Conservation (phyloP, 805 yeast genomes). For the Cyberlindnera americana region DNA sequence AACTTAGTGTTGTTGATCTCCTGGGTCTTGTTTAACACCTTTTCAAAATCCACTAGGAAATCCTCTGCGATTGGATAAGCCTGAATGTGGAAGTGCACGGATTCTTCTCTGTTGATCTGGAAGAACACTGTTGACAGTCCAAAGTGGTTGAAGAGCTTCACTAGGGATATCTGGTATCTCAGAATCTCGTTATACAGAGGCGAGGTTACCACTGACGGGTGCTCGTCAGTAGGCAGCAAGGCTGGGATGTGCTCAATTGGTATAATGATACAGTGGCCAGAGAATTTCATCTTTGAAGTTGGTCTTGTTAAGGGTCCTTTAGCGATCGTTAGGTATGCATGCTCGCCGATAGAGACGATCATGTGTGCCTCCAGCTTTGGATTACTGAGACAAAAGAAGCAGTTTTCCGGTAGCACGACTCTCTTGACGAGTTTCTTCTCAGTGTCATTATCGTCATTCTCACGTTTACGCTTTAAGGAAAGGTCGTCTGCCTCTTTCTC, state of each 20-base stretch:
- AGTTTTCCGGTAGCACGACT: conserved; percentile 52
- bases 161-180: conserved; percentile 45
- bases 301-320: conserved; percentile 78
- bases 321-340: conserved; percentile 69
- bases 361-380: conserved; percentile 75
- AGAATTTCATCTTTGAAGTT: conserved; percentile 45
- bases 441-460: conserved; percentile 9
- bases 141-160: conserved; percentile 40
- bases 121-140: conserved; percentile 56
- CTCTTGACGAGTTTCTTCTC: conserved; percentile 22
- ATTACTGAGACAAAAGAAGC: conserved; percentile 83
- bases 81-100: conserved; percentile 77
- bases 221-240: conserved; percentile 25
- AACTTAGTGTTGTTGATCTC: conserved; percentile 47
- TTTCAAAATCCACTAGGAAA: conserved; percentile 40
- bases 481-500: conserved; percentile 6
- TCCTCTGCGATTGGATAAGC: conserved; percentile 62
- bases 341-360: conserved; percentile 70
- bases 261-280: conserved; percentile 80
- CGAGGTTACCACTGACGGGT: conserved; percentile 25
- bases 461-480: conserved; percentile 6
- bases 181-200: conserved; percentile 42
- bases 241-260: conserved; percentile 73
- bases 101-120: conserved; percentile 60
- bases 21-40: conserved; percentile 42